phyloP scores from a whole-genome alignment of 495 filamentous ascomycete species.

The Aspergillus bridgeri region DNA sequence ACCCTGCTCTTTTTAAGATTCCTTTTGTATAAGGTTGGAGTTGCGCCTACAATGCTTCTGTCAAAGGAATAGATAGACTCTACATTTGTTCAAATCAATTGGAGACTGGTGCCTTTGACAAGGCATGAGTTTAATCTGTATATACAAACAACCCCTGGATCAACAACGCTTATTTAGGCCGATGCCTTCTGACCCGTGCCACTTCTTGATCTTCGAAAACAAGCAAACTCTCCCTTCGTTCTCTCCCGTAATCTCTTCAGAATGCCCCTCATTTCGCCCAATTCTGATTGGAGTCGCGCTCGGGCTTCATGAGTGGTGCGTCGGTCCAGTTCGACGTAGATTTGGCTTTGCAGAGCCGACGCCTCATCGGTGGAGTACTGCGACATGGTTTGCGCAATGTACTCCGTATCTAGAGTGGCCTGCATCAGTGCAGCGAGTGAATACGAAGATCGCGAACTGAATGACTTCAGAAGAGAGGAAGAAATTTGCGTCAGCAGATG shows the following conservation, averaged over 20 bases:
- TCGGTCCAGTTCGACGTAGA: conserved; percentile 84
- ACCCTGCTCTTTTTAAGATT: conserved; percentile 13
- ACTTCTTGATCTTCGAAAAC: conserved; percentile 57
- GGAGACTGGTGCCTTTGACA: too few species aligned
- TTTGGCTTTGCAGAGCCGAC: conserved; percentile 71
- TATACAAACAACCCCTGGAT: conserved; percentile 1
- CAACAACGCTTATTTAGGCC: neutral
- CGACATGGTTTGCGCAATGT: conserved; percentile 86
- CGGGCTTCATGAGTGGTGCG: conserved; percentile 84
- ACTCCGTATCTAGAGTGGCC: conserved; percentile 94
- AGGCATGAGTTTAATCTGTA: neutral
- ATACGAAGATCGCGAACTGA: conserved; percentile 64
- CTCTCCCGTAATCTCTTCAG: conserved; percentile 80
- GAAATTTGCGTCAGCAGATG: conserved; percentile 76
- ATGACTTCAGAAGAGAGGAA: conserved; percentile 64
- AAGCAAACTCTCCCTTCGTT: conserved; percentile 80
- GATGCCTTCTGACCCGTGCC: conserved; percentile 22
- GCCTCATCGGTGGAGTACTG: conserved; percentile 85
- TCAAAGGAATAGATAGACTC: neutral
- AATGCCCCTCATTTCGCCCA: conserved; percentile 81
- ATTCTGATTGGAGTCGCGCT: conserved; percentile 71
- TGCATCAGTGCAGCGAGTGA: conserved; percentile 84
- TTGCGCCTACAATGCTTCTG: neutral
- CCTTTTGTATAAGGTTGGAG: neutral
- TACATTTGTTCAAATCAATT: neutral